Base-by-base conservation (phyloP, 2,329 filamentous ascomycete genomes). In the Monosporascus sp. region DNA sequence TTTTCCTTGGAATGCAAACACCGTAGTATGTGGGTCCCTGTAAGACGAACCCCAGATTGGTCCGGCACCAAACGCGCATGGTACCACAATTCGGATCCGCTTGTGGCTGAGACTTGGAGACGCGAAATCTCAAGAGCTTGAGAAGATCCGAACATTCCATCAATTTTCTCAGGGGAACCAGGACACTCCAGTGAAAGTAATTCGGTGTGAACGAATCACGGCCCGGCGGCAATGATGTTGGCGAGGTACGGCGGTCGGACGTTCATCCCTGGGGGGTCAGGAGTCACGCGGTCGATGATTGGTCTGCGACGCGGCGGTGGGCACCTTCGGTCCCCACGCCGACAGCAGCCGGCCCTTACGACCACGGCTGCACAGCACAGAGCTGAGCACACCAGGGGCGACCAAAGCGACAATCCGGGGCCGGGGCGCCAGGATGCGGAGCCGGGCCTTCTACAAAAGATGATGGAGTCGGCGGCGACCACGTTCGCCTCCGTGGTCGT, bases 401-500 rank as follows among this genome's bases (percentile, higher is more conserved):
- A 22, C 24, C 52, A 54, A 51, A 52, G 52, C 51, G 54, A 52
- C 41, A 48, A 37, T 27, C 52, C 27, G 22, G 37, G 48, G 31
- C 18, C 45, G 20, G 35, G 24, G 18, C 20, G 14, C 71, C 54
- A 55, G 14, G 61, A 65, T 51, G 58, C 31, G 43, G 56, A 59
- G 53, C 60, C 59, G 44, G 59, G 20, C 69, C 73, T 82, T 9
- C 60, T 72, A 3, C 71, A 74, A 39, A 89, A 87, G 65, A 89
- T 90, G 83, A 71, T 84, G 51, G 89, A 93, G 68, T 77, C 86
- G 6, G 88, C 88, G 2, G 85, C 84, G 8, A 91, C 89, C 0
- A 90, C 88, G 0, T 79, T 90, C 55, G 87, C 88, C 25, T 90
- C 87, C 22, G 87, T 93, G 52, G 61, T 86, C 11, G 82, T 93